A percentile compares a stretch with the other conserved stretches of the same genome.
Conservation (phyloP, 2,329 filamentous ascomycete genomes). For the Curvularia hawaiiensis region DNA sequence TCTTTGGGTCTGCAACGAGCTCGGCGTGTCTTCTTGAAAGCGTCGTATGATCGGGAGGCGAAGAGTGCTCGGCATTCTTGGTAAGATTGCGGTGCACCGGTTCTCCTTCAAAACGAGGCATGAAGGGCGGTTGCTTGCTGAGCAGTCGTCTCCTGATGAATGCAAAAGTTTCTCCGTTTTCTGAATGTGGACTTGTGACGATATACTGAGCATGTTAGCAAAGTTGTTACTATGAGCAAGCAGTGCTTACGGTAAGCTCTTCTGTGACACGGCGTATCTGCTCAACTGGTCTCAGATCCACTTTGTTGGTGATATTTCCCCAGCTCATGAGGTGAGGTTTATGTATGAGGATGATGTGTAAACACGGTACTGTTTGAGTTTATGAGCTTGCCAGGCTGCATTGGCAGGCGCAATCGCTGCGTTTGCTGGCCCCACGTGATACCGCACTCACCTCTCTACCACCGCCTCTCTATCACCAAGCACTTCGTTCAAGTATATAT, state of each 20-base stretch:
- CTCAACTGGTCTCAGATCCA: too few relatives aligned
- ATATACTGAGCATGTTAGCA: constrained; percentile 27
- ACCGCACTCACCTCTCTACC: too few relatives aligned
- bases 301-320: background rate
- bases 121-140: constrained; percentile 20
- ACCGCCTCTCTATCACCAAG: too few relatives aligned
- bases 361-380: background rate
- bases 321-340: too few relatives aligned
- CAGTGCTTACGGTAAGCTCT: constrained; percentile 28
- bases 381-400: background rate
- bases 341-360: too few relatives aligned
- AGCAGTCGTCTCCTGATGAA: constrained; percentile 33
- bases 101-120: too few relatives aligned
- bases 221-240: background rate
- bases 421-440: too few relatives aligned
- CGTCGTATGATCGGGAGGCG: too few relatives aligned
- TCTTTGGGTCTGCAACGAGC: constrained; percentile 3
- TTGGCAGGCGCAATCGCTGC: too few relatives aligned
- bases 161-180: constrained; percentile 26
- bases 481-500: too few relatives aligned
- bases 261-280: constrained; percentile 4
- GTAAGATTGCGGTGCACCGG: too few relatives aligned
- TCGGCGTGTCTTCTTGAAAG: constrained; percentile 6
- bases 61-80: too few relatives aligned
- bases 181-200: constrained; percentile 27